Percentiles rank a stretch among this genome's conserved stretches.
Conservation (phyloP, 2,329 filamentous ascomycete species). For the Epichloe hybrida region DNA sequence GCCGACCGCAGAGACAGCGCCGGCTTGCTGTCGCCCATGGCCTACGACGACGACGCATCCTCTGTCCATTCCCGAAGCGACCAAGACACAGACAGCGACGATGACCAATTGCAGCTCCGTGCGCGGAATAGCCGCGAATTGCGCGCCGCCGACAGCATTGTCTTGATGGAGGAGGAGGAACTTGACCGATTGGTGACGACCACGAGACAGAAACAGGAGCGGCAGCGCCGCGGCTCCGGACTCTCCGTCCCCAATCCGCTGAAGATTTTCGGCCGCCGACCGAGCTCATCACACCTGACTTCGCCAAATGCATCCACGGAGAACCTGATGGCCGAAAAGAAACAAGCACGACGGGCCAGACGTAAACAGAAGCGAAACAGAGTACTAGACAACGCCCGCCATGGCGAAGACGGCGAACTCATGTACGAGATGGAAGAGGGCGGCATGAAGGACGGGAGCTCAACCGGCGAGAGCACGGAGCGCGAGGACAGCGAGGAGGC, state of each 20-base stretch:
- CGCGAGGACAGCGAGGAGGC: slow-evolving; percentile 45
- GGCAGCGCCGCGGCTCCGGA: slow-evolving; percentile 35
- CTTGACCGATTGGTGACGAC: slow-evolving; percentile 45
- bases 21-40: slow-evolving; percentile 47
- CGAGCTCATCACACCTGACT: slow-evolving; percentile 20
- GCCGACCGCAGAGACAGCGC: slow-evolving; percentile 16
- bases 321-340: slow-evolving; percentile 36
- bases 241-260: slow-evolving; percentile 38
- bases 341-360: slow-evolving; percentile 33
- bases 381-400: slow-evolving; percentile 36
- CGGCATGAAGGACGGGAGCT: slow-evolving; percentile 51
- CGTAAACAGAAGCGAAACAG: slow-evolving; percentile 39
- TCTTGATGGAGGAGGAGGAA: slow-evolving; percentile 66
- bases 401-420: slow-evolving; percentile 59
- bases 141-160: slow-evolving; percentile 52
- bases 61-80: slow-evolving; percentile 55
- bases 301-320: slow-evolving; percentile 32
- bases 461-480: slow-evolving; percentile 48
- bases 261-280: slow-evolving; percentile 27
- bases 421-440: slow-evolving; percentile 91
- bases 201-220: slow-evolving; percentile 34
- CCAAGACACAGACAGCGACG: slow-evolving; percentile 64
- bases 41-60: slow-evolving; percentile 55
- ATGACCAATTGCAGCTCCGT: slow-evolving; percentile 53
- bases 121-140: slow-evolving; percentile 58